Conservation (phyloP, 192 early-diverging fungal species). For the Mortierella antarctica region DNA sequence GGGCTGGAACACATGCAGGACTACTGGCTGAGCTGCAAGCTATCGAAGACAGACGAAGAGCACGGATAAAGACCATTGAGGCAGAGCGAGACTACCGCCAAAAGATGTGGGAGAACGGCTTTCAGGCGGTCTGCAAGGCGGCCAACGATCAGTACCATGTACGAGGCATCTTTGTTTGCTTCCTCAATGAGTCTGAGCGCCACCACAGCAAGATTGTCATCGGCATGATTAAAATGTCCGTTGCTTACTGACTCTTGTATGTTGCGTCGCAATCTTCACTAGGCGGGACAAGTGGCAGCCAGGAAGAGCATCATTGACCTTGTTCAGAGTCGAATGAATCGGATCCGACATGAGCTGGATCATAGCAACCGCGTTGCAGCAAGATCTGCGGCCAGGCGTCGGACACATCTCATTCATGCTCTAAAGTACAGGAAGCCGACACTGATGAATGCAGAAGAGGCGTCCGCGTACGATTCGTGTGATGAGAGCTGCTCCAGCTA, state of each 20-base stretch:
- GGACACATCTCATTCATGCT: neutral
- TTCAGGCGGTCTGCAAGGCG: slow-evolving; percentile 37
- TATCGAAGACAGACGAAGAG: slow-evolving; percentile 37
- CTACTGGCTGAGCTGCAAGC: slow-evolving; percentile 39
- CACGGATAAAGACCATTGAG: neutral
- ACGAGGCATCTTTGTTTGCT: slow-evolving; percentile 1
- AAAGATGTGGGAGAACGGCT: slow-evolving; percentile 24
- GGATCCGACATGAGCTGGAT: slow-evolving; percentile 27
- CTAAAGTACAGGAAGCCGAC: slow-evolving; percentile 1
- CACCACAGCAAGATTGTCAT: neutral
- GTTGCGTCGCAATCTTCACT: neutral
- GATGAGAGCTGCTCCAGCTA: slow-evolving; percentile 47
- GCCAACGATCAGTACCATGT: slow-evolving; percentile 43
- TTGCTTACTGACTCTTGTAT: too few species aligned
- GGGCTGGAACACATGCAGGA: slow-evolving; percentile 38
- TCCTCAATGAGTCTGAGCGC: neutral
- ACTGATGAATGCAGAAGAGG: neutral
- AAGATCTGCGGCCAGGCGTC: neutral
- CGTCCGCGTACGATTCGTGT: slow-evolving; percentile 19
- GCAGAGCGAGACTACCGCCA: slow-evolving; percentile 22
- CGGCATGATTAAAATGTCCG: too few species aligned
- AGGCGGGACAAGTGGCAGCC: slow-evolving; percentile 21
- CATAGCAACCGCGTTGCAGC: slow-evolving; percentile 15
- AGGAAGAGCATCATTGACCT: slow-evolving; percentile 27
- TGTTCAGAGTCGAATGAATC: slow-evolving; percentile 41